Base-by-base conservation (phyloP, 2,329 filamentous ascomycete genomes). In the Acrodontium crateriforme region DNA sequence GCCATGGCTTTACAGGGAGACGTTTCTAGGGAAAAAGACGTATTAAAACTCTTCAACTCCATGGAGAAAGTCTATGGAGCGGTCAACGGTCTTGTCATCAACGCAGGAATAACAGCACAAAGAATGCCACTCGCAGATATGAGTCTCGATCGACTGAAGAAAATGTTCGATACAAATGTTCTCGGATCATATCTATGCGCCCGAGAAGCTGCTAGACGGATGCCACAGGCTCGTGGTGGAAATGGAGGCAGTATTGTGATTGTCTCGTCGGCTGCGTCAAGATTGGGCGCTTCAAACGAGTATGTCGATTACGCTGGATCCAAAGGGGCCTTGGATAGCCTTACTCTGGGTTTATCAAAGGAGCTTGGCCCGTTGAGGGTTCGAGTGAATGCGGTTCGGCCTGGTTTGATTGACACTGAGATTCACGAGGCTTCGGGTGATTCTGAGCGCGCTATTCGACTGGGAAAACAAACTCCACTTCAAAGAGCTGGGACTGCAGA, bases 241-340 rank as follows among this genome's bases (percentile, higher is more conserved):
- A 18, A 20, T 8, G 31, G 27, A 5, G 32, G 30, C 5, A 45
- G 41, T 16, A 41, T 46, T 22, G 43, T 47, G 3, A 34, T 47
- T 14, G 35, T 47, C 3, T 47, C 42, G 9, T 47, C 44, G 2
- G 40, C 34, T 4, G 44, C 44, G 7, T 35, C 42, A 7, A 38
- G 38, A 11, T 30, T 47, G 9, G 44, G 44, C n/a, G 35, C 39
- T 10, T 35, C 43, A 23, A 41, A 41, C 20, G 42, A 46, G 18
- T 46, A 37, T 18, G 42, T 46, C 6, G 44, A 47, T 24, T 47
- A 47, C 23, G 44, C 44, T 13, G 43, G 41, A 3, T 44, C 38
- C 9, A 47, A 47, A 25, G 44, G 42, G 16, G 44, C 42, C 7
- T 40, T 45, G 12, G 44, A 47, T 24, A 42, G 38, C 5, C 32